A percentile compares a stretch with the other conserved stretches of the same genome.
Conservation (phyloP, 352 stramenopile species). For the Phytophthora pinifolia region DNA sequence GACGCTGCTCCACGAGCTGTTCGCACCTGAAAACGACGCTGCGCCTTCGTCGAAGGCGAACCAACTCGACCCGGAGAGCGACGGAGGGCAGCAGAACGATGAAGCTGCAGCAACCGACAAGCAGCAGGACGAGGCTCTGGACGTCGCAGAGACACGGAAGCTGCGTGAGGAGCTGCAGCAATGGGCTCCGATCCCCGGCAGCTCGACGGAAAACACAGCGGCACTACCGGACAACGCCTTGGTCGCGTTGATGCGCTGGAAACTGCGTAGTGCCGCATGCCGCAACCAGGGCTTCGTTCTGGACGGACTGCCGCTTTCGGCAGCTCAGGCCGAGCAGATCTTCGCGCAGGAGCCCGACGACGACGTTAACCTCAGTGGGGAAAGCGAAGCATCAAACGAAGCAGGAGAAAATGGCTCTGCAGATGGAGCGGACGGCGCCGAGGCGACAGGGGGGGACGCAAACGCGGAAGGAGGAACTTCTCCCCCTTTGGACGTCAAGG, state of each 20-base stretch:
- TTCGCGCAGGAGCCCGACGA: conserved; percentile 33
- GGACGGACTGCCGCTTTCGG: conserved; percentile 56
- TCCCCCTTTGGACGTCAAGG: conserved; percentile 39
- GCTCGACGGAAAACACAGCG: conserved; percentile 10
- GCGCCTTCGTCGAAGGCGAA: conserved; percentile 4
- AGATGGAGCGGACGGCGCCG: conserved; percentile 21
- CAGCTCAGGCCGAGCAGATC: conserved; percentile 47
- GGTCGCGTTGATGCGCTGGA: conserved; percentile 65
- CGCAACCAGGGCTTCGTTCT: conserved; percentile 87
- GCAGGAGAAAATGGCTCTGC: conserved; percentile 17
- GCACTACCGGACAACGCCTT: conserved; percentile 43
- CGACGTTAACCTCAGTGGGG: conserved; percentile 13
- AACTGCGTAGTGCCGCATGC: conserved; percentile 51
- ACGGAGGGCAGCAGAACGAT: conserved; percentile 14
- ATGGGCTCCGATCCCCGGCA: conserved; percentile 20
- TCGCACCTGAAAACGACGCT: conserved; percentile 26
- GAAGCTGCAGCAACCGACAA: conserved; percentile 6
- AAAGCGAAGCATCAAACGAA: conserved; percentile 23
- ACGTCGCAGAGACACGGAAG: conserved; percentile 13
- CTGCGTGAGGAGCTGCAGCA: conserved; percentile 41
- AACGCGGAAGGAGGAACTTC: conserved; percentile 7
- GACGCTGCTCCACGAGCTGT: conserved; percentile 49
- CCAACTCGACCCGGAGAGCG: background rate
- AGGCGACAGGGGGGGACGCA: conserved; percentile 14
- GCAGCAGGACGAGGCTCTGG: conserved; percentile 18